Evolutionary conservation across 768 basidiomycete genomes (phyloP), one percentile per base, ranked within the genome.

Genomic region (Suillus sp.): DNA sequence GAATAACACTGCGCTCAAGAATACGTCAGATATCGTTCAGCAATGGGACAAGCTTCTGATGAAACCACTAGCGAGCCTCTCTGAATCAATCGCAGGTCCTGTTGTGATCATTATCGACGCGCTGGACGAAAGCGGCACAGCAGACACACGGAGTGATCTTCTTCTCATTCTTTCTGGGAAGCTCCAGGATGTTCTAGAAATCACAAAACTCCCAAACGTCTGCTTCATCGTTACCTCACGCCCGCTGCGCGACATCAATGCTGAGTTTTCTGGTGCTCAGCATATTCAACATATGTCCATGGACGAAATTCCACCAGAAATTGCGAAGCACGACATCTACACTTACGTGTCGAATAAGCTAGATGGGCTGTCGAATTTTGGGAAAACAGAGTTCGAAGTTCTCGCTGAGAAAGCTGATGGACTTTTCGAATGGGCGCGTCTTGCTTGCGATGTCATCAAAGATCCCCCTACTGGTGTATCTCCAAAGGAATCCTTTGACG

Each of bases 91-190:
- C 20, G 43, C 67, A 50, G 67, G 67, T 8, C 74, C 66, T 47
- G 65, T 74, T 14, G 55, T 72, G 20, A 64, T 72, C 11, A 42
- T 74, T 48, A 70, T 74, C 48, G 74, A 75, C 34, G 74, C 60
- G 7, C 43, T 72, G 25, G 68, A 70, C 38, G 69, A 66, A 51
- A 68, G 64, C 35, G 64, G 62, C 6, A 30, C 53, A 18, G 38
- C 20, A 3, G 20, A 35, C 1, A 35, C 62, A 25, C 66, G 67
- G 14, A 53, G 43, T 6, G 27, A 37, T 4, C 64, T 74, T 42
- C 66, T 75, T 11, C 6, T 38, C 4, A 42, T 63, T 32, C 54
- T 67, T 34, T 25, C 61, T 1, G 22, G 34, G 42, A 30, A 43
- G 35, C 10, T 53, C 32, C 51, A 53, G 1, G 18, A 5, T 32